Conservation (phyloP, 1,139 yeast species). For the Sugiyamaella xylanicola region DNA sequence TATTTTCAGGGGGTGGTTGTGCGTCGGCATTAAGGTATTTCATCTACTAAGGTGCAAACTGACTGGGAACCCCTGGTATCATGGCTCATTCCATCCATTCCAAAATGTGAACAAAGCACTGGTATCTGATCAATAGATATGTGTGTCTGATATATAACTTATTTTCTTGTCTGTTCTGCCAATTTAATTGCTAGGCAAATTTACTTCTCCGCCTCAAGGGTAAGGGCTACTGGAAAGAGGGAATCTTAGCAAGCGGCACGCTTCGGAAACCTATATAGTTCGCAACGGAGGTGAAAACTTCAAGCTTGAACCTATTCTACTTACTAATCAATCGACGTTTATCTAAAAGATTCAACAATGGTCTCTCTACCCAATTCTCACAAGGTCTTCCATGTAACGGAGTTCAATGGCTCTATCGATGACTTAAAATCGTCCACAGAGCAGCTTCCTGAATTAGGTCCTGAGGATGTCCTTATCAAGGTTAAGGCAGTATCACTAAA, state of each 20-base stretch:
- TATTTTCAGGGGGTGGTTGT: not conserved
- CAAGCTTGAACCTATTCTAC: too few relatives aligned
- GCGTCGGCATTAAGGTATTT: not conserved
- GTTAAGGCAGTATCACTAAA: constrained; percentile 30
- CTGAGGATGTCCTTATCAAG: constrained; percentile 27
- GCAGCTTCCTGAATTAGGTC: constrained; percentile 20
- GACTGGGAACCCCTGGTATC: too few relatives aligned
- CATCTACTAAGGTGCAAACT: not conserved
- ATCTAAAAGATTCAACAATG: not conserved
- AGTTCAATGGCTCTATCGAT: constrained; percentile 7
- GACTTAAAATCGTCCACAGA: constrained; percentile 22
- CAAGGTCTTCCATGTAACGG: constrained; percentile 22
- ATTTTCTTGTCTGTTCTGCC: too few relatives aligned
- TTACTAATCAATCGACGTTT: not conserved
- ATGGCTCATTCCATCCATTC: too few relatives aligned
- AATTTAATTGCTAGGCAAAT: too few relatives aligned
- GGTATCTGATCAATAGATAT: too few relatives aligned
- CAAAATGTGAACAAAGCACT: too few relatives aligned
- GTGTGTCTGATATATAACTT: too few relatives aligned
- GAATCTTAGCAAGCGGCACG: too few relatives aligned
- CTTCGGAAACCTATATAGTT: too few relatives aligned
- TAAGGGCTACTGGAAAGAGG: too few relatives aligned
- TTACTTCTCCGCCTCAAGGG: not conserved
- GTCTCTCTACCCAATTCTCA: constrained; percentile 17
- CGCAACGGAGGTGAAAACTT: too few relatives aligned